phyloP scores from a whole-genome alignment of 2,329 filamentous ascomycete species.

The Macrophomina phaseolina region DNA sequence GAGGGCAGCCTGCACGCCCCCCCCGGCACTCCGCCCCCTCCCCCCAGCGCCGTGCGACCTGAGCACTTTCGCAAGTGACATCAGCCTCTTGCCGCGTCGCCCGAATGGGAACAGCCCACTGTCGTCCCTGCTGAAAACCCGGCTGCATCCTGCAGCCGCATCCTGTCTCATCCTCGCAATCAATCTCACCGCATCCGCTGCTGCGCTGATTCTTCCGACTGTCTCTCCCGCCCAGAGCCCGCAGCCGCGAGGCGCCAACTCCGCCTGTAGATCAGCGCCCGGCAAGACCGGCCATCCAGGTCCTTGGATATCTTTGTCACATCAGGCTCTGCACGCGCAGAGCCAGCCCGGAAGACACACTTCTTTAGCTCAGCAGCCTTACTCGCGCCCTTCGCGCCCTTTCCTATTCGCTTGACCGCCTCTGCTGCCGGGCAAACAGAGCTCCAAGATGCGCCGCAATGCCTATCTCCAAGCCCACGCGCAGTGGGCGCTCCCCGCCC shows the following conservation, averaged over 20 bases:
- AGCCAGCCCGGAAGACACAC: conserved; percentile 6
- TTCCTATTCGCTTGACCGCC: not conserved
- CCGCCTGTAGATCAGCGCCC: not conserved
- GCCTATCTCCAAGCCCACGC: not conserved
- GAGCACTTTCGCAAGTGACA: not conserved
- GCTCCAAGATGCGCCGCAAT: no score
- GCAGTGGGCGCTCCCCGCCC: not conserved
- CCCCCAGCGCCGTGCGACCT: conserved; percentile 13
- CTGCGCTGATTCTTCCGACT: not conserved
- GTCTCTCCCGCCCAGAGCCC: not conserved
- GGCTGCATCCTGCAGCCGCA: conserved; percentile 13
- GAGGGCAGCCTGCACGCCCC: not conserved
- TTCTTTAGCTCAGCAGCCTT: conserved; percentile 17
- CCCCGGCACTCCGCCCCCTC: conserved; percentile 2
- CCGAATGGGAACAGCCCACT: conserved; percentile 2
- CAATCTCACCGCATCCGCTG: conserved; percentile 14
- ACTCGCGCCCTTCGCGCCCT: not conserved
- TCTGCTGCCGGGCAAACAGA: not conserved
- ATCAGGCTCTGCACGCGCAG: conserved; percentile 3
- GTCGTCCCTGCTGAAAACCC: conserved; percentile 18
- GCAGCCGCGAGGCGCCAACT: not conserved
- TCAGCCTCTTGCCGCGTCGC: conserved; percentile 5
- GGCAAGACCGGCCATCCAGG: conserved; percentile 4
- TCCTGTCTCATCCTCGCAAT: conserved; percentile 22
- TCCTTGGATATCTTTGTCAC: conserved; percentile 20